Percentiles rank a stretch among this genome's conserved stretches.
Evolutionary conservation across 140 eudicot species (phyloP).

Genomic region (Cichorium intybus): DNA sequence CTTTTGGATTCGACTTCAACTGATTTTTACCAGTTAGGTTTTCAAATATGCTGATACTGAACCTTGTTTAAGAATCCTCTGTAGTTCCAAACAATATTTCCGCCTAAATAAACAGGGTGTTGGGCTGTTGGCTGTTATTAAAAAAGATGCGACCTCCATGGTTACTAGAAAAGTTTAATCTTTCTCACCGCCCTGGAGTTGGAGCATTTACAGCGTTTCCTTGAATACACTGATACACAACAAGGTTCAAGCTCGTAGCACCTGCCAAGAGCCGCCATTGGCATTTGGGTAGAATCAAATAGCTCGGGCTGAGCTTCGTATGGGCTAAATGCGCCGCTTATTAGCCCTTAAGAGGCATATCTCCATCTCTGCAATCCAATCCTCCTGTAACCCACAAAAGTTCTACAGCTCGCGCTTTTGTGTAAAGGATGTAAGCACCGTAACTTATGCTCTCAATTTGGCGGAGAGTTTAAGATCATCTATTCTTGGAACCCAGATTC

Average conservation of each 20-base stretch:
- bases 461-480: constrained; percentile 13
- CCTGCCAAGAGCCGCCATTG: neutral
- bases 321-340: constrained; percentile 23
- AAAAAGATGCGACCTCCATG: neutral
- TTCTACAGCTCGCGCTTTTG: neutral
- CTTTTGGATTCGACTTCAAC: neutral
- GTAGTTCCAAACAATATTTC: neutral
- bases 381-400: constrained; percentile 6
- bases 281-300: neutral
- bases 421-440: constrained; percentile 6
- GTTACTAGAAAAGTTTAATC: neutral
- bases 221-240: neutral
- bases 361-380: constrained; percentile 13
- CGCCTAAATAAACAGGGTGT: neutral
- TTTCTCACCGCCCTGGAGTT: neutral
- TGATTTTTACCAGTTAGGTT: neutral
- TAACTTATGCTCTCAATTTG: constrained; percentile 29
- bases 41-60: neutral
- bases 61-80: neutral
- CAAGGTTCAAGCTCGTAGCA: neutral
- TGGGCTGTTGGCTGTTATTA: too few relatives aligned
- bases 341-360: constrained; percentile 12
- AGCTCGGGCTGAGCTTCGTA: neutral
- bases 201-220: neutral
- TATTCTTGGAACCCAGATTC: constrained; percentile 28